These are phyloP conservation scores for Leptomonas seymouri DNA, from an alignment of 208 protist species.

Conservation along the genomic window DNA sequence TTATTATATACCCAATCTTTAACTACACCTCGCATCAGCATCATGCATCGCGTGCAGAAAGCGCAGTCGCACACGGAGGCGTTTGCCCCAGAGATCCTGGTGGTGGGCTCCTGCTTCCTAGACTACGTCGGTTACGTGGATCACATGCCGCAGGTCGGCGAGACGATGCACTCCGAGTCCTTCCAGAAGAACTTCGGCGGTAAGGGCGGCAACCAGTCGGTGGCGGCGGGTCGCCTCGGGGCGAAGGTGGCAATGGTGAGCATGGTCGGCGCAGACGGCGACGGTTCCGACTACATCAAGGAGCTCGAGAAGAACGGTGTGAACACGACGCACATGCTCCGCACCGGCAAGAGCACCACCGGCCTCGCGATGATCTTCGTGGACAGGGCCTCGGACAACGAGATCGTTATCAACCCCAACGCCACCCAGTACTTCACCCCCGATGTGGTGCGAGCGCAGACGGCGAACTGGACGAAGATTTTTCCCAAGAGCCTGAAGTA, in stretches of 20 bases:
- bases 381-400: slow-evolving; percentile 83
- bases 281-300: slow-evolving; percentile 84
- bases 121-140: slow-evolving; percentile 92
- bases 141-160: slow-evolving; percentile 86
- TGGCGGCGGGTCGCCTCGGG: slow-evolving; percentile 82
- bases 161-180: slow-evolving; percentile 89
- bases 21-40: not conserved
- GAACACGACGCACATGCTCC: slow-evolving; percentile 70
- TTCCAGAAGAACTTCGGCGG: slow-evolving; percentile 93
- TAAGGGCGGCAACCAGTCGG: slow-evolving; percentile 95
- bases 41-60: slow-evolving; percentile 62
- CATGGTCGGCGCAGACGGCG: slow-evolving; percentile 88
- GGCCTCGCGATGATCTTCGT: slow-evolving; percentile 94
- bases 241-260: slow-evolving; percentile 85
- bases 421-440: slow-evolving; percentile 73
- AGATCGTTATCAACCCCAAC: slow-evolving; percentile 94
- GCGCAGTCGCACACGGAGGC: slow-evolving; percentile 45
- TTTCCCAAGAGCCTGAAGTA: slow-evolving; percentile 61
- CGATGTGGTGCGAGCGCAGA: slow-evolving; percentile 50
- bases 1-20: too few relatives aligned
- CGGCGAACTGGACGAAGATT: slow-evolving; percentile 61
- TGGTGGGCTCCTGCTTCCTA: slow-evolving; percentile 92
- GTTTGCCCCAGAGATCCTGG: slow-evolving; percentile 66
- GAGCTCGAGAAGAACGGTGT: slow-evolving; percentile 84
- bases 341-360: slow-evolving; percentile 46